Evolutionary conservation across 768 basidiomycete species (phyloP).

Genomic region (Mycena indigotica): DNA sequence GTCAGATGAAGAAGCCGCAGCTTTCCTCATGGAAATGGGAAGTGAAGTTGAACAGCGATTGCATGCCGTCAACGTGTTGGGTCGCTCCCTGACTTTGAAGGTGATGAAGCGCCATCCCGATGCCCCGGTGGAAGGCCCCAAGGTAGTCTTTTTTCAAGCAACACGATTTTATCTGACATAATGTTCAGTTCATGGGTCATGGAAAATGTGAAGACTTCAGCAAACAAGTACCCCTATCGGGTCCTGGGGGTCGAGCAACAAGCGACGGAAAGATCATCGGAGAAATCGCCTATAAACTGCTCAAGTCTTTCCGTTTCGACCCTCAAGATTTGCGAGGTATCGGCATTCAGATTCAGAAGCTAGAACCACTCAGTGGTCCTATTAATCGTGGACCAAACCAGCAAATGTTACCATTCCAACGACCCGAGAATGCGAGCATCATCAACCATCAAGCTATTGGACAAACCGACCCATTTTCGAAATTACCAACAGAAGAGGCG

Average conservation of each 20-base stretch:
- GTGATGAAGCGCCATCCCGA: constrained; percentile 84
- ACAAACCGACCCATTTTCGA: constrained; percentile 9
- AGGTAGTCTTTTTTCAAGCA: constrained; percentile 64
- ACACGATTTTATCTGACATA: too few relatives aligned
- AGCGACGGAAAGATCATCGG: constrained; percentile 74
- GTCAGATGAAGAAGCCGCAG: constrained; percentile 76
- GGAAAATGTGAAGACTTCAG: constrained; percentile 83
- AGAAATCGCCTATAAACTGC: constrained; percentile 73
- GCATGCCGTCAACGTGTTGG: constrained; percentile 66
- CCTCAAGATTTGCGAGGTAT: constrained; percentile 89
- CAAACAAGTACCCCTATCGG: constrained; percentile 65
- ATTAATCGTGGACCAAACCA: constrained; percentile 52
- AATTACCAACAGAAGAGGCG: neutral
- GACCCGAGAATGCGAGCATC: constrained; percentile 9
- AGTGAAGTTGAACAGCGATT: constrained; percentile 76
- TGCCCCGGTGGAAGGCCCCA: constrained; percentile 88
- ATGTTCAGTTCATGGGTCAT: constrained; percentile 94
- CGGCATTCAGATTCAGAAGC: constrained; percentile 87
- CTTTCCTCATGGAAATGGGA: constrained; percentile 76
- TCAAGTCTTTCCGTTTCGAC: constrained; percentile 75
- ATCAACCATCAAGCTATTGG: neutral
- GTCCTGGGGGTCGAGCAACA: constrained; percentile 67
- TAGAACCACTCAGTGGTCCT: constrained; percentile 55
- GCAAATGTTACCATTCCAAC: constrained; percentile 60
- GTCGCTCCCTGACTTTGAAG: constrained; percentile 80